These are phyloP conservation scores for Drechmeria coniospora DNA, from an alignment of 2,329 filamentous ascomycete genomes.

Conservation along the genomic window DNA sequence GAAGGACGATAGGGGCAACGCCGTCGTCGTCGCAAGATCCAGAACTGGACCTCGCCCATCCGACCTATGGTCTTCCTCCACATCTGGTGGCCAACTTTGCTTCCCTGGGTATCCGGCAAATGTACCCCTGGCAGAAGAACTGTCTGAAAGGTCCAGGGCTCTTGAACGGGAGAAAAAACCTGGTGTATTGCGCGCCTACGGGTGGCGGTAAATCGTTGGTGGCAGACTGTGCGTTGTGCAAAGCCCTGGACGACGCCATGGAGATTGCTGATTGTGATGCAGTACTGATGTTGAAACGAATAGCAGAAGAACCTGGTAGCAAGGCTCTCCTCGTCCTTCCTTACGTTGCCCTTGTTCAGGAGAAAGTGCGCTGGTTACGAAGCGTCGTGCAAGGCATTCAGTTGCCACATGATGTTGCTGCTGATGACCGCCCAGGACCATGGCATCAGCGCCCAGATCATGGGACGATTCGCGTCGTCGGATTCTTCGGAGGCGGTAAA, in stretches of 20 bases:
- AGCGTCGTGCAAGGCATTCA: conserved; percentile 41
- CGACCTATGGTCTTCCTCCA: conserved; percentile 45
- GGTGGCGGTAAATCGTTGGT: conserved; percentile 67
- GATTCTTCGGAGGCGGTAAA: conserved; percentile 62
- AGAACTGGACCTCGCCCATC: conserved; percentile 45
- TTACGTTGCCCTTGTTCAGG: conserved; percentile 66
- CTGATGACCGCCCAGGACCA: conserved; percentile 21
- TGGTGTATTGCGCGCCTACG: conserved; percentile 69
- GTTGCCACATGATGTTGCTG: conserved; percentile 10
- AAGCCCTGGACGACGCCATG: neutral
- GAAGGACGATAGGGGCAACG: conserved; percentile 34
- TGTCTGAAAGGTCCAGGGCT: conserved; percentile 55
- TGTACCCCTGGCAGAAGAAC: conserved; percentile 68
- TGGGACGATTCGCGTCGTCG: conserved; percentile 47
- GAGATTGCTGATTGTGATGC: conserved; percentile 6
- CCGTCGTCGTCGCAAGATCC: conserved; percentile 36
- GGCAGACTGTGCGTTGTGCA: conserved; percentile 34
- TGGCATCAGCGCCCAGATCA: conserved; percentile 42
- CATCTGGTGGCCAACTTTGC: conserved; percentile 49
- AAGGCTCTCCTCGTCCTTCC: conserved; percentile 62
- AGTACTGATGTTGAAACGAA: conserved; percentile 56
- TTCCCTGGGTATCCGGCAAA: conserved; percentile 50
- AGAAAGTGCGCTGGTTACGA: conserved; percentile 62
- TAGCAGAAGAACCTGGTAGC: conserved; percentile 45
- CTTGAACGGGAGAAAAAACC: conserved; percentile 47